Evolutionary conservation across 2,329 filamentous ascomycete genomes (phyloP), one percentile per base, ranked within the genome.

Genomic region (Fragosphaeria purpurea): DNA sequence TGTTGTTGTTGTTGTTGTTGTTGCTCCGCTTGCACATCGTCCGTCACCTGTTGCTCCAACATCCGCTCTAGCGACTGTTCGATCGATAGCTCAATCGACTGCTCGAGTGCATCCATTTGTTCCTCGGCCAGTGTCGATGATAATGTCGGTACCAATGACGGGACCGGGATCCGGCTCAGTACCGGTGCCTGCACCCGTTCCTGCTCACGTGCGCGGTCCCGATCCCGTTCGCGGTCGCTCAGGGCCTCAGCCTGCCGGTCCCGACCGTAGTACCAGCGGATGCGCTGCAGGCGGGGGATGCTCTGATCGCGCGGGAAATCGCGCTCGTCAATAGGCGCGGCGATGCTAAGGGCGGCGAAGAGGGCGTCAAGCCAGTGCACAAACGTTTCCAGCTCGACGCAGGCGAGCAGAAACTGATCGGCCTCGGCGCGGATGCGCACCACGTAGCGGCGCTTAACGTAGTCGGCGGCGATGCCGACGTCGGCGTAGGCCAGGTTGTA

Each of bases 401-500:
- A 83, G 3, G 82, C 82, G 7, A 89, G 67, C 22, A 89, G 67
- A 53, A 89, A 82, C 60, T 89, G 86, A 57, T 89, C 83, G 2
- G 80, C 80, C 65, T 89, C 85, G 35, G 81, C 76, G 33, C 86
- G 76, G 53, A 89, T 62, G n/a, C 85, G 80, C 53, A 89, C 80
- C 10, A 85, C 82, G 62, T 83, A 83, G 50, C 75, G 74, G 47
- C 76, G 74, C 75, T 87, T 86, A 59, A 76, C 73, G 62, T 86
- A 84, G 64, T 89, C 85, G 12, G 80, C 76, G 8, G 86, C 85
- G 54, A 88, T 77, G 9, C 85, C 85, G 30, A 85, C 79, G 64
- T 89, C 85, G 30, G 85, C 85, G 61, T 88, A 82, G 56, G 87
- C 76, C 45, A 89, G 71, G 48, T 80, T 85, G 62, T 87, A 89